Base-by-base conservation (phyloP, 2,329 filamentous ascomycete genomes). In the Samsoniella hepiali region DNA sequence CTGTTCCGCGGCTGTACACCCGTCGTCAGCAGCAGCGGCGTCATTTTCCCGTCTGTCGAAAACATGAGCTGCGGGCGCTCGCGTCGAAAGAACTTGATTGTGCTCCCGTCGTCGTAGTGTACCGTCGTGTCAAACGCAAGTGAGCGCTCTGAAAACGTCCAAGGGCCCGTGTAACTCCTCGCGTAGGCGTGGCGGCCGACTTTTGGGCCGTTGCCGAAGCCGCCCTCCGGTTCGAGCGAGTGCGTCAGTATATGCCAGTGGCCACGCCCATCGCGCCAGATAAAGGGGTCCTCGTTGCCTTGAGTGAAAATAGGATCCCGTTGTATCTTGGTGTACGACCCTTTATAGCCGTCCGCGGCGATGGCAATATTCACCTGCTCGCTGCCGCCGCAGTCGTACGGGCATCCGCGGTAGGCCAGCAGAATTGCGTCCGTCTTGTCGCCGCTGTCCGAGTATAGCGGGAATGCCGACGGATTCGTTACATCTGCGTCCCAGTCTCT, bases 41-140 rank as follows among this genome's bases (percentile, higher is more conserved):
- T 79, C 72, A 80, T 72, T n/a, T 74, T 63, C 0, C 77, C 76
- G 63, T 82, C 80, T 1, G 75, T 70, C 63, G 78, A 81, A 22
- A 82, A 82, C 58, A 77, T 80, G 5, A 83, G 55, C 72, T 82
- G 81, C 0, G 81, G 79, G 2, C 81, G 70, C 66, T 83, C 81
- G 13, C 81, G 69, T 2, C 81, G 72, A 58, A 78, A 77, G 42
- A 77, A 79, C 4, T 74, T 70, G 50, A 73, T 71, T 31, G 65
- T 69, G 0, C 70, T 71, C 0, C 80, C 80, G 65, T 83, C 80
- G 0, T 74, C 76, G 58, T 70, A 75, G 1, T 66, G 63, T 5
- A 75, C 67, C 2, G 69, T 70, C 0, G 72, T 72, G 53, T 68
- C 73, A 7, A 70, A 75, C 0, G 73, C 69, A 29, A 64, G 54